Evolutionary conservation across 2,329 filamentous ascomycete genomes (phyloP).

Genomic region (Leptographium lundbergii): DNA sequence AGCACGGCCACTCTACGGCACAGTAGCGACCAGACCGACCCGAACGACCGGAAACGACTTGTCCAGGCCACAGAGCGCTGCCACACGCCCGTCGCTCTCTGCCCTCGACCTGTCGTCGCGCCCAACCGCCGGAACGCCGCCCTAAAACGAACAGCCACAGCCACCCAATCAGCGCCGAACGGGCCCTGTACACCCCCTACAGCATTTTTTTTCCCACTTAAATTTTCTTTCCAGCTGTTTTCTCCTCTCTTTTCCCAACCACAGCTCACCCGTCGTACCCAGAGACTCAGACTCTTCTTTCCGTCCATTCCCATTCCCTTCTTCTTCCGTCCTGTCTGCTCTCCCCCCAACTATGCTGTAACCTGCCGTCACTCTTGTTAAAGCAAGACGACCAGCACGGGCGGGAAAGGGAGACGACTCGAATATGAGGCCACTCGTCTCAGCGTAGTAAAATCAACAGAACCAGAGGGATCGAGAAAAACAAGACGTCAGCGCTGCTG

Average conservation of each 20-base stretch:
- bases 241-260: background rate
- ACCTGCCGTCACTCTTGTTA: background rate
- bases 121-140: background rate
- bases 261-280: background rate
- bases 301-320: background rate
- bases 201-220: background rate
- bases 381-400: background rate
- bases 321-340: background rate
- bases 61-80: background rate
- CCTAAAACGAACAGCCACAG: background rate
- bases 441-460: background rate
- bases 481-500: background rate
- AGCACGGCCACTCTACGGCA: background rate
- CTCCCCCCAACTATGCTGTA: background rate
- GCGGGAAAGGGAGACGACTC: background rate
- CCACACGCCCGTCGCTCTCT: background rate
- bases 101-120: background rate
- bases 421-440: slow-evolving; percentile 1
- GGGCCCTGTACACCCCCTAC: background rate
- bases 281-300: background rate
- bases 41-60: background rate
- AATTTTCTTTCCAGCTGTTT: background rate
- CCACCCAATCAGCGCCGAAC: slow-evolving; percentile 1
- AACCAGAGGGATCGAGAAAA: background rate
- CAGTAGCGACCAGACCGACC: background rate